Evolutionary conservation across 306 rosid genomes (phyloP), one percentile per base, ranked within the genome.

Genomic region (Calophaca sinica): DNA sequence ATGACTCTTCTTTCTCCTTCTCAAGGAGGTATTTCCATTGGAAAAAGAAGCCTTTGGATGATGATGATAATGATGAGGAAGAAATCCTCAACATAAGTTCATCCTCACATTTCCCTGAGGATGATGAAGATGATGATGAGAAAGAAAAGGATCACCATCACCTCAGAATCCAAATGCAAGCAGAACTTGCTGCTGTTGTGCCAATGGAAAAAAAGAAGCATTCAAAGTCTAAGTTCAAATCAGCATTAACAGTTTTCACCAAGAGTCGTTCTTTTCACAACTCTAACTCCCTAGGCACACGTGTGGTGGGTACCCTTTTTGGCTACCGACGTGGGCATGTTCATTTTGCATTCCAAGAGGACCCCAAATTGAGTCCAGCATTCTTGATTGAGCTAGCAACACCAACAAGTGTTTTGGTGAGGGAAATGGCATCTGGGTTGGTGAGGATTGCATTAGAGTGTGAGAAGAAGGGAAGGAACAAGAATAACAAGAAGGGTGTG

Each of bases 371-470:
- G 8, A 45, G 68, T 13, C 99, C 96, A 0, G 83, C 93, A 0
- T 88, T 94, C 61, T 66, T 94, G 2, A 74, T 94, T 9, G 86
- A 94, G 83, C 81, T 94, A 0, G 84, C 96, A 1, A 94, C 86
- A 10, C 92, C 96, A 0, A 92, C 96, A 0, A 90, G 97, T 15
- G 85, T 88, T 2, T 49, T 90, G 66, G 96, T 92, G 0, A 81
- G 86, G 6, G 99, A 94, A 57, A 94, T 92, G 97, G 99, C 97
- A 2, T 90, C 92, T 2, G 99, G 99, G 76, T 9, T 84, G 70
- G 97, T 90, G 13, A 75, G 99, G 3, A 86, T 94, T 3, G 99
- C 98, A 0, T 29, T 90, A 78, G 98, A 92, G 66, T 87, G 96
- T 35, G 98, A 92, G 78, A 91, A 80, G 85, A 85, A 78, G 9